phyloP scores from a whole-genome alignment of 805 yeast species.

The Torulaspora gathmanii region DNA sequence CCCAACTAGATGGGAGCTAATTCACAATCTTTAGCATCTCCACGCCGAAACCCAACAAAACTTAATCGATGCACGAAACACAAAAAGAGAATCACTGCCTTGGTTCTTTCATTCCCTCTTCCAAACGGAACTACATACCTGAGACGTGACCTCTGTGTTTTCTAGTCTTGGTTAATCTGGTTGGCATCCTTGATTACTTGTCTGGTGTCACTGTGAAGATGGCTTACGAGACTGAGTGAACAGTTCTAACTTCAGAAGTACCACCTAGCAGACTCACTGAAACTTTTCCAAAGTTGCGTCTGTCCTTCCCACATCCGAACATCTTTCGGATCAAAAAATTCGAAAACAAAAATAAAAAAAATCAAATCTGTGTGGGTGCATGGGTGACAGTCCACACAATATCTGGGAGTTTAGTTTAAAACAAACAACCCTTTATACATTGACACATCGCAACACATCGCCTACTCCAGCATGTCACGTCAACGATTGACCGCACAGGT shows the following conservation, averaged over 20 bases:
- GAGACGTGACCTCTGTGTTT: conserved; percentile 99
- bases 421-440: background rate
- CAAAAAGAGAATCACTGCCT: conserved; percentile 32
- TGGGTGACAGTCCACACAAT: background rate
- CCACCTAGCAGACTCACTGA: background rate
- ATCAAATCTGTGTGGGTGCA: background rate
- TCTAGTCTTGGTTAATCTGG: conserved; percentile 99
- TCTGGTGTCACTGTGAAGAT: background rate
- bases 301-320: background rate
- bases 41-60: background rate
- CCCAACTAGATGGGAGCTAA: background rate
- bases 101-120: conserved; percentile 42
- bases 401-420: background rate
- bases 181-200: conserved; percentile 67
- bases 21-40: conserved; percentile 1
- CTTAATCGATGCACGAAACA: conserved; percentile 9
- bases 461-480: background rate
- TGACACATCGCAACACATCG: background rate
- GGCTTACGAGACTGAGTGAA: background rate
- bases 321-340: background rate
- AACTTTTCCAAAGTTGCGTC: background rate
- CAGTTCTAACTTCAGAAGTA: background rate
- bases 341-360: background rate
- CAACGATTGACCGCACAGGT: conserved; percentile 28
- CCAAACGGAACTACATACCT: conserved; percentile 60